A percentile compares a stretch with the other conserved stretches of the same genome.
These are phyloP conservation scores for Hyphopichia pseudoburtonii DNA, from an alignment of 1,139 yeast genomes.

Conservation along the genomic window DNA sequence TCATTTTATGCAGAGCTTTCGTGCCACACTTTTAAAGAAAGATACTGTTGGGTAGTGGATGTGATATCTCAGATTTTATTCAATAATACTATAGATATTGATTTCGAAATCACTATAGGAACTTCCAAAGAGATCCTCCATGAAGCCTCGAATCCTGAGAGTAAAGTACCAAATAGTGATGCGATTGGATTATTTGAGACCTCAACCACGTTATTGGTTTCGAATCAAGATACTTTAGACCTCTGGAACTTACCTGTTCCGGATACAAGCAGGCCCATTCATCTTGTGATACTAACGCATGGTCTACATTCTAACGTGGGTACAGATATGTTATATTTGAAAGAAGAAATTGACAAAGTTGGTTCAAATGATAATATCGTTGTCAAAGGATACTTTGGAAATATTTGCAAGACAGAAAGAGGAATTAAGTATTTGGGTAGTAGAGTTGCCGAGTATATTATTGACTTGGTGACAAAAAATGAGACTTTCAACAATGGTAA, in stretches of 20 bases:
- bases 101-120: slow-evolving; percentile 68
- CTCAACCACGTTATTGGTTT: slow-evolving; percentile 32
- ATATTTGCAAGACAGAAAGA: slow-evolving; percentile 85
- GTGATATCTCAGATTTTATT: slow-evolving; percentile 84
- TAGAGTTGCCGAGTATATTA: slow-evolving; percentile 74
- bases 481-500: slow-evolving; percentile 29
- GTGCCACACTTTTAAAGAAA: slow-evolving; percentile 33
- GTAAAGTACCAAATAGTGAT: slow-evolving; percentile 29
- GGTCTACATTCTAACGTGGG: slow-evolving; percentile 90
- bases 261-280: slow-evolving; percentile 50
- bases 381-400: slow-evolving; percentile 81
- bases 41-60: slow-evolving; percentile 79
- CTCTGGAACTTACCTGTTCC: slow-evolving; percentile 68
- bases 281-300: slow-evolving; percentile 79
- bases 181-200: slow-evolving; percentile 29
- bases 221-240: slow-evolving; percentile 61
- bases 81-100: slow-evolving; percentile 64
- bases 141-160: slow-evolving; percentile 28
- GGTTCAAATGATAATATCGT: slow-evolving; percentile 58
- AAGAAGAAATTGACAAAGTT: slow-evolving; percentile 67
- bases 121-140: slow-evolving; percentile 47
- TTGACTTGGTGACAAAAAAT: slow-evolving; percentile 52
- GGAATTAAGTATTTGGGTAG: slow-evolving; percentile 87
- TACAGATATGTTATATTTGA: slow-evolving; percentile 83
- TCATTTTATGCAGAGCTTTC: slow-evolving; percentile 49